These are phyloP conservation scores for Forsythia viridissima DNA, from an alignment of 257 asterid genomes.

Conservation along the genomic window DNA sequence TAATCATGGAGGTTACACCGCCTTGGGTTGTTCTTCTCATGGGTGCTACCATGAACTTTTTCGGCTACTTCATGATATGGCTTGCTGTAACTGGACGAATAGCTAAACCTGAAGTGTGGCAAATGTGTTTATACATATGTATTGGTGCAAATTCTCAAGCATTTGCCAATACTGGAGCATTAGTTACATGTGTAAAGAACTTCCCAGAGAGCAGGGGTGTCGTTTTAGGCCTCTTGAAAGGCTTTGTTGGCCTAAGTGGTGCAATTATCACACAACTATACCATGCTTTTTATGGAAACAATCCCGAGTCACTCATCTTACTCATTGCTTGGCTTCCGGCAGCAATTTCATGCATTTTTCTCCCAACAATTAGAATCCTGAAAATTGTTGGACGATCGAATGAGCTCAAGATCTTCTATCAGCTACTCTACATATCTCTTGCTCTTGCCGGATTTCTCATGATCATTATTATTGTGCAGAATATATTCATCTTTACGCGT, in stretches of 20 bases:
- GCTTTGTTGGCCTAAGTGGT: constrained; percentile 35
- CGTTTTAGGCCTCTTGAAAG: constrained; percentile 31
- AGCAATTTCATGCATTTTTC: constrained; percentile 18
- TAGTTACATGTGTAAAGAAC: constrained; percentile 33
- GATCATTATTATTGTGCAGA: constrained; percentile 39
- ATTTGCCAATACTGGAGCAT: constrained; percentile 52
- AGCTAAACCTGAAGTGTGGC: constrained; percentile 47
- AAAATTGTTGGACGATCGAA: constrained; percentile 19
- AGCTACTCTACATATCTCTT: constrained; percentile 45
- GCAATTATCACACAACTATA: constrained; percentile 36
- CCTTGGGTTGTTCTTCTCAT: constrained; percentile 64
- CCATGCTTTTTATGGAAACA: constrained; percentile 25
- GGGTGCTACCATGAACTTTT: constrained; percentile 57
- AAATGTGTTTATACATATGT: constrained; percentile 57
- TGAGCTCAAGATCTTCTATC: constrained; percentile 40
- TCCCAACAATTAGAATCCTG: constrained; percentile 30
- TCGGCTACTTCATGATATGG: constrained; percentile 65
- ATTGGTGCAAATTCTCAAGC: constrained; percentile 61
- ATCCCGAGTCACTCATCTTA: constrained; percentile 24
- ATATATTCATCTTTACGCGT: constrained; percentile 19
- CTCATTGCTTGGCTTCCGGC: constrained; percentile 39
- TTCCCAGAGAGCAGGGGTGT: constrained; percentile 34
- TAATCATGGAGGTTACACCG: constrained; percentile 56
- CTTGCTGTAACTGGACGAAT: constrained; percentile 45
- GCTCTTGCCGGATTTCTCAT: constrained; percentile 46